phyloP scores from a whole-genome alignment of 768 basidiomycete species.

The Pleurotus tuoliensis region DNA sequence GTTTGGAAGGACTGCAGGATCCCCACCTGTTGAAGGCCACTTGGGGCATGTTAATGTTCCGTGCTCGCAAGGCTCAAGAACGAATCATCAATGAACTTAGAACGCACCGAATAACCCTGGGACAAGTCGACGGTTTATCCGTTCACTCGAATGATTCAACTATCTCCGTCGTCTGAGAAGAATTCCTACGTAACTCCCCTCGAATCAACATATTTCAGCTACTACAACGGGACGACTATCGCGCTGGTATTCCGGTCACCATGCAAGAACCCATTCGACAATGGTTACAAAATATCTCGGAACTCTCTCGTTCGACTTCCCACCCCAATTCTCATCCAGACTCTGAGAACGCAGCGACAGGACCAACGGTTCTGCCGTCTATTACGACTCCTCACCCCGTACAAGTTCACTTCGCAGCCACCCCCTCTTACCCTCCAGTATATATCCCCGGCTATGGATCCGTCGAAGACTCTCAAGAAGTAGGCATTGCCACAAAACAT shows the following conservation, averaged over 20 bases:
- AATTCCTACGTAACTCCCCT: neutral
- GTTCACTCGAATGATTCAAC: neutral
- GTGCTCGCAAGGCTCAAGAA: neutral
- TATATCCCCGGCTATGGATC: no score
- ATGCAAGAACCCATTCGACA: neutral
- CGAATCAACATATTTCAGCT: neutral
- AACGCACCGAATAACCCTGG: neutral
- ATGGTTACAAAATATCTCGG: neutral
- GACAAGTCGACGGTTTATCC: neutral
- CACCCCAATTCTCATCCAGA: neutral
- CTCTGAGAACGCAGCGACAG: no score
- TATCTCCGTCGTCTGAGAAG: neutral
- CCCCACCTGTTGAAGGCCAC: neutral
- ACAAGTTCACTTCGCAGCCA: no score
- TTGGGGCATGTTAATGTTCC: neutral
- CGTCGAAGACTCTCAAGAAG: no score
- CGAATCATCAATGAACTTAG: neutral
- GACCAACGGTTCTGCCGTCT: no score
- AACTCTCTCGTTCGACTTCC: neutral
- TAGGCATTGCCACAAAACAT: no score
- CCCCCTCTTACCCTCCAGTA: no score
- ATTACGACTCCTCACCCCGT: no score
- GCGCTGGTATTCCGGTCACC: neutral
- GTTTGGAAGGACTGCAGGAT: neutral
- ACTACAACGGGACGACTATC: neutral